Conservation (phyloP, 306 rosid genomes). For the Phaseolus lunatus region DNA sequence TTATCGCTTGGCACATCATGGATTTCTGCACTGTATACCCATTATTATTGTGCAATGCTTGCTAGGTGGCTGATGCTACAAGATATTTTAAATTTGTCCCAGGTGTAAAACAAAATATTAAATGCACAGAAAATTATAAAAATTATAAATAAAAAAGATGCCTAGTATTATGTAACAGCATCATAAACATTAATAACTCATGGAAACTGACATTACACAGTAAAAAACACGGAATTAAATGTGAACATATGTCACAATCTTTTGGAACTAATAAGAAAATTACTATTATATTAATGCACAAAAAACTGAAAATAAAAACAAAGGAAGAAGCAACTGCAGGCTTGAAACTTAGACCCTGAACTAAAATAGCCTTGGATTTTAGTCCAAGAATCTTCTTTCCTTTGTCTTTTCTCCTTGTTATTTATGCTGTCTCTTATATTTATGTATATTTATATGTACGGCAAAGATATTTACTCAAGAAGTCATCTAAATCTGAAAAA, state of each 20-base stretch:
- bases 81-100: slow-evolving; percentile 18
- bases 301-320: background rate
- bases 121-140: background rate
- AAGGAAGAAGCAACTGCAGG: slow-evolving; percentile 25
- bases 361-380: slow-evolving; percentile 30
- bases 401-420: slow-evolving; percentile 45
- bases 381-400: slow-evolving; percentile 49
- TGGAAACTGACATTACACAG: background rate
- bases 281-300: background rate
- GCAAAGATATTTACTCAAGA: slow-evolving; percentile 45
- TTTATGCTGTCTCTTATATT: slow-evolving; percentile 39
- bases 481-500: slow-evolving; percentile 49
- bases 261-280: background rate
- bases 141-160: background rate
- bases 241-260: background rate
- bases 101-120: background rate
- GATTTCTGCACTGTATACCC: background rate
- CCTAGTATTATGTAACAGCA: background rate
- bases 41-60: background rate
- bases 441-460: slow-evolving; percentile 47
- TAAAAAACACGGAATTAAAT: background rate
- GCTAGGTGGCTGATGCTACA: background rate
- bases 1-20: background rate
- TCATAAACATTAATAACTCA: background rate
- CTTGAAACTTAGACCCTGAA: slow-evolving; percentile 10